Conservation (phyloP, 2,329 filamentous ascomycete genomes). For the Colletotrichum neosansevieriae region DNA sequence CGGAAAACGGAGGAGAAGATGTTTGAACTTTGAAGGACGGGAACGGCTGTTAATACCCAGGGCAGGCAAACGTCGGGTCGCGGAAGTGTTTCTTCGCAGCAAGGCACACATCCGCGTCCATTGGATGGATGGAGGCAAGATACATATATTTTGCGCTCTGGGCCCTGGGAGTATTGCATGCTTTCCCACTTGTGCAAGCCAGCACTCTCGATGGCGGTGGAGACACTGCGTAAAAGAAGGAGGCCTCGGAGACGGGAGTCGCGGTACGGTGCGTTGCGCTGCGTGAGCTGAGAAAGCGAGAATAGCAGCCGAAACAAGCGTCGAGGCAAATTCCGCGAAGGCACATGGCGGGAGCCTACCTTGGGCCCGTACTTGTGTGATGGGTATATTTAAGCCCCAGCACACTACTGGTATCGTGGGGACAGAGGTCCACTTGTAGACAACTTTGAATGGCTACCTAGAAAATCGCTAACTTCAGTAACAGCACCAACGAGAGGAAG, state of each 20-base stretch:
- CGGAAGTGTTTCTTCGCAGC: slow-evolving; percentile 17
- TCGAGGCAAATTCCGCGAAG: slow-evolving; percentile 11
- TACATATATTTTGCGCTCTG: slow-evolving; percentile 7
- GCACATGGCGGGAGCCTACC: not conserved
- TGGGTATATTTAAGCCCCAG: too few relatives aligned
- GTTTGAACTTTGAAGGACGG: slow-evolving; percentile 30
- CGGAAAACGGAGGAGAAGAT: slow-evolving; percentile 33
- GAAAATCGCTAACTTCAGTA: too few relatives aligned
- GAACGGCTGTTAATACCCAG: slow-evolving; percentile 9
- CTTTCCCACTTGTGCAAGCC: slow-evolving; percentile 22
- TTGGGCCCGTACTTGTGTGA: not conserved
- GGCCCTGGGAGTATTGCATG: not conserved
- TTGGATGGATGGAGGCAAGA: slow-evolving; percentile 17
- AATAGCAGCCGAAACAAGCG: slow-evolving; percentile 17
- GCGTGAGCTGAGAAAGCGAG: slow-evolving; percentile 4
- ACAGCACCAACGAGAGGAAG: too few relatives aligned
- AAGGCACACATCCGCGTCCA: not conserved
- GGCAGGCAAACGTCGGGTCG: slow-evolving; percentile 31
- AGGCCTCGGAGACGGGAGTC: slow-evolving; percentile 3
- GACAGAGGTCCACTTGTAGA: too few relatives aligned
- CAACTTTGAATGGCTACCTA: too few relatives aligned
- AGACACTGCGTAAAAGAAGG: not conserved
- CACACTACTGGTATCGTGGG: too few relatives aligned
- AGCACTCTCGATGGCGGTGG: slow-evolving; percentile 7
- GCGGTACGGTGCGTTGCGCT: slow-evolving; percentile 7